Base-by-base conservation (phyloP, 257 asterid genomes). In the Solanum phureja region DNA sequence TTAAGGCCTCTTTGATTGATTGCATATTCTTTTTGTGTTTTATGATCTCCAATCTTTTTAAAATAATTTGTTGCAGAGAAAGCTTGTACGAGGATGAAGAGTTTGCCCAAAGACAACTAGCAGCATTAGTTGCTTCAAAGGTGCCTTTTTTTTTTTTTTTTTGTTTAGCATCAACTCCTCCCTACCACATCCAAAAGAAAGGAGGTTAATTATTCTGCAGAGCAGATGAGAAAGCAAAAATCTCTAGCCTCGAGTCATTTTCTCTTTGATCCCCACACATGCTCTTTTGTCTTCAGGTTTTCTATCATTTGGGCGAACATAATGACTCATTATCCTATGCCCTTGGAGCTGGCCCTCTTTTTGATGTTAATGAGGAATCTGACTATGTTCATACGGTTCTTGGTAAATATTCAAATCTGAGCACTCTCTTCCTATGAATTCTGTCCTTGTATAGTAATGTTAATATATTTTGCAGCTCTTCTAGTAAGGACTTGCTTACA, bases 121-220 rank as follows among this genome's bases (percentile, higher is more conserved):
- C 98, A 87, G 99, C 96, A 21, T 89, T 95, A 88, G 94, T 96
- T 81, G 98, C 93, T 82, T 96, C 99, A 13, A 95, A 95, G 98
- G 98, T 96, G 44, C 3, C 35, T 33, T 37, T n/a, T 12, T 11
- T 11, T 40, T 3, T 0, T 1, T 3, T n/a, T n/a, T n/a, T n/a
- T 77, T n/a, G 35, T 77, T 77, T 77, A 24, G 37, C n/a, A 42
- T 77, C 38, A 42, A 77, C 24, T 42, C 24, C n/a, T 29, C 64
- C 24, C 64, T 34, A 24, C 37, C 37, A 12, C 37, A 42, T 42
- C 62, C 60, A 77, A 77, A 40, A 77, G 35, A 77, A 12, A 77
- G 84, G 84, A 13, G 84, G 62, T 77, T 27, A 77, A 42, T 77
- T n/a, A 40, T 77, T 40, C 4, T 77, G 84, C 60, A 40, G 84